Evolutionary conservation across 306 rosid species (phyloP).

Genomic region (Rosa multiflora): DNA sequence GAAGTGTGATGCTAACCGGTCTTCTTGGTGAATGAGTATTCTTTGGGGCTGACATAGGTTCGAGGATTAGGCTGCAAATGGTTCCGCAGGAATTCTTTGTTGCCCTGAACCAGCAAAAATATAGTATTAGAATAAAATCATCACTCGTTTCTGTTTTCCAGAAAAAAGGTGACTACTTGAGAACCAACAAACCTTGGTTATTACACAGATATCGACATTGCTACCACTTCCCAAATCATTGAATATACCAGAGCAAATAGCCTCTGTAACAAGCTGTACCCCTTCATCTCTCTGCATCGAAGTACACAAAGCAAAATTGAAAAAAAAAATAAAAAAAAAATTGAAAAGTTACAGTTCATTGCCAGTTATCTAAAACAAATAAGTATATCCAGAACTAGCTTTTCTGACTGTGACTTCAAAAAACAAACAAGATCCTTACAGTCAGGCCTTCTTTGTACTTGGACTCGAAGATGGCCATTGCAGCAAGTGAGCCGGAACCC

Average conservation of each 20-base stretch:
- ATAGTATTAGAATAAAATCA: background rate
- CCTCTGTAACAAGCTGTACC: conserved; percentile 41
- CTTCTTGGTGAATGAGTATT: conserved; percentile 67
- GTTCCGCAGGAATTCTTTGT: conserved; percentile 85
- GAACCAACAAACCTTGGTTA: conserved; percentile 74
- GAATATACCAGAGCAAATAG: conserved; percentile 89
- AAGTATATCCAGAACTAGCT: background rate
- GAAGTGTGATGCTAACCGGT: conserved; percentile 51
- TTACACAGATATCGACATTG: conserved; percentile 89
- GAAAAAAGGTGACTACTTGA: background rate
- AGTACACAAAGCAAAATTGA: background rate
- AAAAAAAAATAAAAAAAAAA: no score
- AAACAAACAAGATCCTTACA: conserved; percentile 34
- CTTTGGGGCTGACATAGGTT: conserved; percentile 66
- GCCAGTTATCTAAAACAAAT: conserved; percentile 10
- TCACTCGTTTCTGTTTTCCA: conserved; percentile 20
- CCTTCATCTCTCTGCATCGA: conserved; percentile 13
- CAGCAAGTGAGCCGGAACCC: conserved; percentile 70
- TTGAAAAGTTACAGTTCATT: background rate
- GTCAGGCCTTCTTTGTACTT: conserved; percentile 71
- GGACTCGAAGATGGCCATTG: conserved; percentile 58
- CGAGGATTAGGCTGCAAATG: conserved; percentile 87
- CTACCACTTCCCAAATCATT: conserved; percentile 99
- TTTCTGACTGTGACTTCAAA: background rate
- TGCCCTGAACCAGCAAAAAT: conserved; percentile 53